phyloP scores from a whole-genome alignment of 176 grass and related monocot genomes.

The Zea mays region Zm-B73-REFERENCE-NAM-5.0 NC_050101.1:119879001-119879500 shows the following conservation, averaged over 20 bases:
- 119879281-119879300: constrained; percentile 96
- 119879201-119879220: background rate
- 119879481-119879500: constrained; percentile 2
- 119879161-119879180: constrained; percentile 12
- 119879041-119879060: background rate
- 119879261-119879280: constrained; percentile 87
- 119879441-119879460: background rate
- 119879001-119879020: background rate
- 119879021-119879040: constrained; percentile 5
- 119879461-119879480: background rate
- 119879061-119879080: constrained; percentile 42
- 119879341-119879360: constrained; percentile 18
- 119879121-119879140: constrained; percentile 84
- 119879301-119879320: constrained; percentile 31
- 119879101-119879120: constrained; percentile 91
- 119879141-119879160: constrained; percentile 44
- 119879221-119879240: constrained; percentile 88
- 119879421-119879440: background rate
- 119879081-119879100: constrained; percentile 81
- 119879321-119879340: constrained; percentile 15
- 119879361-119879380: background rate
- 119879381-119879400: background rate
- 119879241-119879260: constrained; percentile 96
- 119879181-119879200: constrained; percentile 11
- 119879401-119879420: background rate